Percentiles rank a stretch among this genome's conserved stretches.
Evolutionary conservation across 2,329 filamentous ascomycete species (phyloP).

Genomic region (Emmonsiellopsis sp.): DNA sequence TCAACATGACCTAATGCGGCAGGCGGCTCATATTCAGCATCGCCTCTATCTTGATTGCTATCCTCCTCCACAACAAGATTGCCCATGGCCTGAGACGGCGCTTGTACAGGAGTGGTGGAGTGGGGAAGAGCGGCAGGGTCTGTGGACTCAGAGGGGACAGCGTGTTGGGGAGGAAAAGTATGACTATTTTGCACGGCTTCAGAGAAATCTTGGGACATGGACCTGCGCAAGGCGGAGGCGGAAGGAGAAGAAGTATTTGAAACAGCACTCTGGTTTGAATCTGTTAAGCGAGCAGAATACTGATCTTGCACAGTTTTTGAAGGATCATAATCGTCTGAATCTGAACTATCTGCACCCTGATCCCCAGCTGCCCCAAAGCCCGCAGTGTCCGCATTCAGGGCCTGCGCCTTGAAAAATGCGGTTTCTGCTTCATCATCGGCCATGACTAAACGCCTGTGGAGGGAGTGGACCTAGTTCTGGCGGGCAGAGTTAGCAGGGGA

Average conservation of each 20-base stretch:
- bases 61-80: constrained; percentile 57
- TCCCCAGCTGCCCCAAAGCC: constrained; percentile 38
- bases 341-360: constrained; percentile 42
- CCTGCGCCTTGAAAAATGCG: constrained; percentile 43
- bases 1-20: constrained; percentile 35
- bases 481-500: neutral
- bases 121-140: constrained; percentile 21
- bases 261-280: constrained; percentile 19
- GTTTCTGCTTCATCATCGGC: constrained; percentile 45
- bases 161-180: constrained; percentile 21
- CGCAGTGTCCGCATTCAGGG: constrained; percentile 30
- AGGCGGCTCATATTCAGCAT: constrained; percentile 45
- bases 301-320: constrained; percentile 38
- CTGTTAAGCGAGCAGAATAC: constrained; percentile 24
- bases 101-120: constrained; percentile 23
- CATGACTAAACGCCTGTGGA: constrained; percentile 26
- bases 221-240: constrained; percentile 14
- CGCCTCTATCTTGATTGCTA: constrained; percentile 43
- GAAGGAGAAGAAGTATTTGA: constrained; percentile 20
- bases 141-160: constrained; percentile 27
- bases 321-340: constrained; percentile 48
- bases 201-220: constrained; percentile 18
- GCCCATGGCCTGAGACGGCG: constrained; percentile 45
- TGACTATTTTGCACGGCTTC: constrained; percentile 20
- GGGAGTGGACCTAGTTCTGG: neutral